Evolutionary conservation across 2,329 filamentous ascomycete species (phyloP).

Genomic region (Arthrobotrys musiformis): DNA sequence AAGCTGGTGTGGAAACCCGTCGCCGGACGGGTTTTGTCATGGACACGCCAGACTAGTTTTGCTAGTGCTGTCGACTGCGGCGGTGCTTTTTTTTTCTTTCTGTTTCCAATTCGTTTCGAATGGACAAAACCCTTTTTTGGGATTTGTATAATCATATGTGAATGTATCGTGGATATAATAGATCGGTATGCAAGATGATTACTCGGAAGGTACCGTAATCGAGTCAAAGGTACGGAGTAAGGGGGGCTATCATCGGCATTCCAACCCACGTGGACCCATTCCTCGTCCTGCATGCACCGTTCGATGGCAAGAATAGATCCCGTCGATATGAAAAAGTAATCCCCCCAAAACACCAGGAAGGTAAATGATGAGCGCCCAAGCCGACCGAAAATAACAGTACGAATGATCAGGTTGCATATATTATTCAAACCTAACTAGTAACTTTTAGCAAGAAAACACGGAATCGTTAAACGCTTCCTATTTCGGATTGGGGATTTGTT

Average conservation of each 20-base stretch:
- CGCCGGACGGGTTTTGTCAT: neutral
- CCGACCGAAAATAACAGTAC: neutral
- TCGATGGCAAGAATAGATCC: neutral
- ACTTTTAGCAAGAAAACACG: neutral
- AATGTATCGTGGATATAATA: no score
- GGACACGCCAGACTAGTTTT: neutral
- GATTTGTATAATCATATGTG: no score
- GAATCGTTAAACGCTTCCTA: slow-evolving; percentile 36
- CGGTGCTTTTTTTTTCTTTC: neutral
- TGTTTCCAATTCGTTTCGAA: neutral
- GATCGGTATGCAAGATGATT: neutral
- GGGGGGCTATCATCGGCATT: slow-evolving; percentile 9
- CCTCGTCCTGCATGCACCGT: no score
- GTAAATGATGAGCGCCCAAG: slow-evolving; percentile 19
- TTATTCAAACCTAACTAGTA: neutral
- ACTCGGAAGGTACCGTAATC: neutral
- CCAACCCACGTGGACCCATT: neutral
- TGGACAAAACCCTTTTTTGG: no score
- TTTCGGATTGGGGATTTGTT: slow-evolving; percentile 15
- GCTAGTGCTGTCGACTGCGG: neutral
- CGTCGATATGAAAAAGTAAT: slow-evolving; percentile 9
- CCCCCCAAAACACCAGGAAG: slow-evolving; percentile 2
- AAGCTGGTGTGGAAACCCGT: neutral
- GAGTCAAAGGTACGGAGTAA: no score
- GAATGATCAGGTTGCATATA: slow-evolving; percentile 1